These are phyloP conservation scores for Lasiosphaeria ovina DNA, from an alignment of 495 filamentous ascomycete species.

Conservation along the genomic window DNA sequence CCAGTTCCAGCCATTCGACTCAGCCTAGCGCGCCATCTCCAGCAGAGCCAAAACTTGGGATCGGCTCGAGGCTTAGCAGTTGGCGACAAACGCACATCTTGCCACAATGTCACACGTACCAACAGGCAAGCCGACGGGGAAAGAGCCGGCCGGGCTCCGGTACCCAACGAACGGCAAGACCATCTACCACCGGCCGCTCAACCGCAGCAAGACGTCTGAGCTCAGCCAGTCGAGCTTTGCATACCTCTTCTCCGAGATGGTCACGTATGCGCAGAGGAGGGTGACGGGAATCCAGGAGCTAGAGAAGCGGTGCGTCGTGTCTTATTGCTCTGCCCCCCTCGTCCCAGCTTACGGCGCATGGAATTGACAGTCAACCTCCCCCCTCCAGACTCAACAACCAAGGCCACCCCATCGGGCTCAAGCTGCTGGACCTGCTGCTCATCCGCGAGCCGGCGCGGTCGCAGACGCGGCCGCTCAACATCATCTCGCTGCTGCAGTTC, in stretches of 20 bases:
- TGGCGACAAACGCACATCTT: background rate
- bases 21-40: too few species aligned
- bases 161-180: conserved; percentile 95
- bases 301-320: conserved; percentile 71
- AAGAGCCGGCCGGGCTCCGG: conserved; percentile 59
- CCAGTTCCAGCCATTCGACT: too few species aligned
- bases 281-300: conserved; percentile 91
- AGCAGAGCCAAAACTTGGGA: background rate
- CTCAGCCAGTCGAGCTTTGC: conserved; percentile 91
- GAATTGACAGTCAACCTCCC: background rate
- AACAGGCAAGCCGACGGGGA: conserved; percentile 4
- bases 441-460: conserved; percentile 68
- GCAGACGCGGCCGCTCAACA: conserved; percentile 76
- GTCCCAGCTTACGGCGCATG: background rate
- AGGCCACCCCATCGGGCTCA: conserved; percentile 92
- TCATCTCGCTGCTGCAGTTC: conserved; percentile 90
- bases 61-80: background rate
- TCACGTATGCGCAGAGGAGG: conserved; percentile 85
- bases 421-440: conserved; percentile 91
- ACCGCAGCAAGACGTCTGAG: conserved; percentile 81
- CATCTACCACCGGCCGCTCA: conserved; percentile 94
- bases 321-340: background rate
- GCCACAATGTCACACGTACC: conserved; percentile 6
- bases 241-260: conserved; percentile 95
- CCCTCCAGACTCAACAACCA: conserved; percentile 76